Percentiles rank a stretch among this genome's conserved stretches.
These are phyloP conservation scores for Hortaea sp. DNA, from an alignment of 2,329 filamentous ascomycete genomes.

Conservation along the genomic window DNA sequence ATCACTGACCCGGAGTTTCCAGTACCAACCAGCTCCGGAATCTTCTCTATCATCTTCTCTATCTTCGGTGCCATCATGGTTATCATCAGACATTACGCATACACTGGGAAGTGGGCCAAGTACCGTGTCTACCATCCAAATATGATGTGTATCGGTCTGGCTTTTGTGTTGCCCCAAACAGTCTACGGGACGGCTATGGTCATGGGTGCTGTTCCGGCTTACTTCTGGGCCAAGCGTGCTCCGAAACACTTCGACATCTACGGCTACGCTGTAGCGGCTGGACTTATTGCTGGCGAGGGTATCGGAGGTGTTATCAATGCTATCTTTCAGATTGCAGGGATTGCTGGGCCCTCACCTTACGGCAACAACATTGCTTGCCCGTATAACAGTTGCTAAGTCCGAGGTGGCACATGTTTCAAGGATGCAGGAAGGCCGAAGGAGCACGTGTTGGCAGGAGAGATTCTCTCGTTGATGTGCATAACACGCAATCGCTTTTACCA, in stretches of 20 bases:
- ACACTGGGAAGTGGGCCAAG: conserved; percentile 44
- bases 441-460: too few species aligned
- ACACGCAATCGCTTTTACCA: too few species aligned
- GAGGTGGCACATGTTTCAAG: background rate
- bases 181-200: conserved; percentile 50
- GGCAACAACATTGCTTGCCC: conserved; percentile 36
- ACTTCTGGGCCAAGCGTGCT: conserved; percentile 45
- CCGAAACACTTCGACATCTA: conserved; percentile 45
- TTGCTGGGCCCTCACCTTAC: conserved; percentile 30
- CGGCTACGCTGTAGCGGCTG: conserved; percentile 50
- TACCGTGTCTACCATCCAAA: conserved; percentile 49
- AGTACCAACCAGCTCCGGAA: conserved; percentile 46
- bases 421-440: too few species aligned
- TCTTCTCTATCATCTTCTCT: conserved; percentile 49
- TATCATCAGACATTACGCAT: conserved; percentile 45
- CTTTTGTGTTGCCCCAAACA: conserved; percentile 48
- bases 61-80: conserved; percentile 43
- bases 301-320: conserved; percentile 55
- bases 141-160: conserved; percentile 51
- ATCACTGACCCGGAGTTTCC: conserved; percentile 48
- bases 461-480: too few species aligned
- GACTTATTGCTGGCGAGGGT: conserved; percentile 54
- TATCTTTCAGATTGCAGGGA: conserved; percentile 37
- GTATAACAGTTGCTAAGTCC: conserved; percentile 19
- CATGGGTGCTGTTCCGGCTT: conserved; percentile 44